phyloP scores from a whole-genome alignment of 2,329 filamentous ascomycete genomes.

The Sordariomycetes sp. region DNA sequence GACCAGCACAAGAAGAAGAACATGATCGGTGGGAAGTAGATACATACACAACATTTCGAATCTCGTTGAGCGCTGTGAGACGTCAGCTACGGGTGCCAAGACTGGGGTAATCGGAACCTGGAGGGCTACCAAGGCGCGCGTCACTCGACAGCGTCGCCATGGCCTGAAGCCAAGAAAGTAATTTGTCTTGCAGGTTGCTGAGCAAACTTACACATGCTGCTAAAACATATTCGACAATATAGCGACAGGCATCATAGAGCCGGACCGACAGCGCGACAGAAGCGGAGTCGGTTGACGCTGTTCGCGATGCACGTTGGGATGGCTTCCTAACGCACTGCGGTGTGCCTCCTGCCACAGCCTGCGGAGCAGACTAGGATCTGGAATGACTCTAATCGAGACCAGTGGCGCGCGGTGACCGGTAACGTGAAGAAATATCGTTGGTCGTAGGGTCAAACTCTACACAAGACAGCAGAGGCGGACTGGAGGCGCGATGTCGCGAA shows the following conservation, averaged over 20 bases:
- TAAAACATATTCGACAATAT: slow-evolving; percentile 27
- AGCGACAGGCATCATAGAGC: slow-evolving; percentile 21
- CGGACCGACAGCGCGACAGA: slow-evolving; percentile 17
- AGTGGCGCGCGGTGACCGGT: too few relatives aligned
- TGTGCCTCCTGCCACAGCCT: too few relatives aligned
- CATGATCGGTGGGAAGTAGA: slow-evolving; percentile 1
- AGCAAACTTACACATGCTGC: slow-evolving; percentile 31
- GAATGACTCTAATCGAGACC: too few relatives aligned
- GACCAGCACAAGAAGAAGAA: too few relatives aligned
- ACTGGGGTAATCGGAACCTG: slow-evolving; percentile 15
- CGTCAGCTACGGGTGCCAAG: slow-evolving; percentile 26
- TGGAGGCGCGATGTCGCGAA: background rate
- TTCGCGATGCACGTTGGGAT: background rate
- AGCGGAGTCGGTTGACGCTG: slow-evolving; percentile 3
- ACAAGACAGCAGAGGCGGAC: too few relatives aligned
- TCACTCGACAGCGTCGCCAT: background rate
- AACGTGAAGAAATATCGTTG: background rate
- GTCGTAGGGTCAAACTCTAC: too few relatives aligned
- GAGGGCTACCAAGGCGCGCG: slow-evolving; percentile 10
- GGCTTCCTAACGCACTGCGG: too few relatives aligned
- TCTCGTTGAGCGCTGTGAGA: slow-evolving; percentile 35
- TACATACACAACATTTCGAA: slow-evolving; percentile 42
- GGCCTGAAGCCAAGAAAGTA: background rate
- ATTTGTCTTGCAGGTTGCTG: background rate
- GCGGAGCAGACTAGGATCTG: background rate